Evolutionary conservation across 257 asterid genomes (phyloP).

Genomic region (Penstemon eatonii): DNA sequence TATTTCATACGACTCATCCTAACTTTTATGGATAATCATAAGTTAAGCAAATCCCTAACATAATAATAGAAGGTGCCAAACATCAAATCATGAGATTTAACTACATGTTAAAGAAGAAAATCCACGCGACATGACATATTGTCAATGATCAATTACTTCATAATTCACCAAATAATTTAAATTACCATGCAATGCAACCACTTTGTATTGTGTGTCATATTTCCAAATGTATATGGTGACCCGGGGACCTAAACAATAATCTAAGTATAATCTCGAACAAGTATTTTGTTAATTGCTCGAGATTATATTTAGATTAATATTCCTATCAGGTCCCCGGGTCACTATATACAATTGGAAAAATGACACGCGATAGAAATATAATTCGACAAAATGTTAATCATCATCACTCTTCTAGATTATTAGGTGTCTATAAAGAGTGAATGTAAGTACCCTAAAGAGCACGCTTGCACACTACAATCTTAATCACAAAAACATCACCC

Average conservation of each 20-base stretch:
- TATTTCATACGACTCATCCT: neutral
- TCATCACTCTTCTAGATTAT: neutral
- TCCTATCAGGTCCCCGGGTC: no score
- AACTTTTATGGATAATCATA: conserved; percentile 9
- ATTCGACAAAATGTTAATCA: conserved; percentile 1
- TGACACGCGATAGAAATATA: no score
- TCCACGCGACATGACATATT: neutral
- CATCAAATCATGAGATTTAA: conserved; percentile 23
- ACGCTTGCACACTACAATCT: no score
- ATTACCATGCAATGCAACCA: conserved; percentile 11
- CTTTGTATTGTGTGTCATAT: no score
- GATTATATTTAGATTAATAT: no score
- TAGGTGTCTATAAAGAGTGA: neutral
- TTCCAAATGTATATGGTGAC: no score
- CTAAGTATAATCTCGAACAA: neutral
- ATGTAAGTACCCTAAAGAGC: no score
- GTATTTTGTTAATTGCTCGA: neutral
- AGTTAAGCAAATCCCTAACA: conserved; percentile 21
- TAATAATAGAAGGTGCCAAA: conserved; percentile 26
- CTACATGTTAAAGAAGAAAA: conserved; percentile 7
- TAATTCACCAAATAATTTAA: no score
- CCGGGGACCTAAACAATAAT: neutral
- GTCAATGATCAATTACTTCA: neutral
- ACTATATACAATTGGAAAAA: no score
- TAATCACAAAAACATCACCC: neutral